phyloP scores from a whole-genome alignment of 129 eudicot genomes.

The Logfia minima region DNA sequence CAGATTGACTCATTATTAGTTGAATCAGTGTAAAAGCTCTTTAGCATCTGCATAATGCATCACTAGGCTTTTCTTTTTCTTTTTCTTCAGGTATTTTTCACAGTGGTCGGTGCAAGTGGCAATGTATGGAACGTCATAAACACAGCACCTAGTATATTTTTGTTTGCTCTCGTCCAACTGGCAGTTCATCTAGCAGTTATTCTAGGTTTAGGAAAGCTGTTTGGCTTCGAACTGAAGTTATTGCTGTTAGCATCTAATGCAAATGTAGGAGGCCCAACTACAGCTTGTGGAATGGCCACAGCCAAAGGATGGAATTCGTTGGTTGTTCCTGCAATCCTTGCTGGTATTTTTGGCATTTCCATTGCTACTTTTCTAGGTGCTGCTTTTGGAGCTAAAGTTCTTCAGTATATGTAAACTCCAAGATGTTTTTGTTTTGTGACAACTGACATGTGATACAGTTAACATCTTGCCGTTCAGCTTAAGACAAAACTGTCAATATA shows the following conservation, averaged over 20 bases:
- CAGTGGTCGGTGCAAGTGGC: constrained; percentile 81
- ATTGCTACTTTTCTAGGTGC: constrained; percentile 86
- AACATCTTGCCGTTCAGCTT: neutral
- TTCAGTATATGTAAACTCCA: constrained; percentile 44
- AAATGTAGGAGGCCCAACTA: constrained; percentile 85
- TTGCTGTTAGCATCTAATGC: constrained; percentile 83
- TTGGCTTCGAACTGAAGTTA: constrained; percentile 52
- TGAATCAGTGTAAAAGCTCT: too few relatives aligned
- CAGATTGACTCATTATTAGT: too few relatives aligned
- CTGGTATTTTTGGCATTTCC: constrained; percentile 76
- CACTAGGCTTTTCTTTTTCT: neutral
- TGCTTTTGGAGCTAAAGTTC: constrained; percentile 60
- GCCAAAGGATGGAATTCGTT: constrained; percentile 81
- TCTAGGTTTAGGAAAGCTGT: constrained; percentile 67
- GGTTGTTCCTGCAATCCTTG: constrained; percentile 75
- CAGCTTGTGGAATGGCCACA: constrained; percentile 93
- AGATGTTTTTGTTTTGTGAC: neutral
- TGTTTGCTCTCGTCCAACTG: constrained; percentile 68
- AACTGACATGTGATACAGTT: neutral
- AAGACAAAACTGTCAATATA: neutral
- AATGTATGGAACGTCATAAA: constrained; percentile 62
- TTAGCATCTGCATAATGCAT: neutral
- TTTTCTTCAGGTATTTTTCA: constrained; percentile 55
- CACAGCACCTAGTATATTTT: constrained; percentile 80
- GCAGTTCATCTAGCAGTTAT: constrained; percentile 72